Conservation (phyloP, 2,329 filamentous ascomycete species). For the Fusarium guadeloupense region DNA sequence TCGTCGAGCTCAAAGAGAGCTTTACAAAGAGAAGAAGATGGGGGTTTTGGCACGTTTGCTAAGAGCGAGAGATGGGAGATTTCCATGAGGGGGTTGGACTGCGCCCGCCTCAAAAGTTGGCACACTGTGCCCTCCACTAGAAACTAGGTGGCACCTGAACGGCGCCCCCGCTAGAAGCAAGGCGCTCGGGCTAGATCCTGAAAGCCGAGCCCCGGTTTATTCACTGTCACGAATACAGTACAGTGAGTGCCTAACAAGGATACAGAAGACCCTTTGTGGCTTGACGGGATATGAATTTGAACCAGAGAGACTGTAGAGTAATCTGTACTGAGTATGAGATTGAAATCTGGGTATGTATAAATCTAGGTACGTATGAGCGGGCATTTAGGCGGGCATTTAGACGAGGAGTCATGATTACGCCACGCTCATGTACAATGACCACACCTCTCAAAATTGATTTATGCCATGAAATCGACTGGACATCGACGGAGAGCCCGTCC, state of each 20-base stretch:
- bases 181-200: conserved; percentile 20
- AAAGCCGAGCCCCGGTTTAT: conserved; percentile 16
- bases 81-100: conserved; percentile 39
- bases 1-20: conserved; percentile 33
- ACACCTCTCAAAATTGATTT: conserved; percentile 5
- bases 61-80: conserved; percentile 35
- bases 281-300: conserved; percentile 31
- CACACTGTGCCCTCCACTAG: conserved; percentile 36
- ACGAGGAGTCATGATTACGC: conserved; percentile 25
- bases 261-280: conserved; percentile 19
- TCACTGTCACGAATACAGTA: no score
- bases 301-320: conserved; percentile 41
- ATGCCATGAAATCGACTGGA: background rate
- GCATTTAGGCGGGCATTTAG: no score
- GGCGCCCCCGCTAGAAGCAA: conserved; percentile 20
- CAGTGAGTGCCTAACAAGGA: conserved; percentile 31
- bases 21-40: conserved; percentile 32
- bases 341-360: no score
- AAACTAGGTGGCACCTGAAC: conserved; percentile 22
- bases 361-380: background rate
- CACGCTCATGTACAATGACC: conserved; percentile 31
- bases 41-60: conserved; percentile 30
- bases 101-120: conserved; percentile 5
- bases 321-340: no score
- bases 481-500: conserved; percentile 1